These are phyloP conservation scores for Linnemannia schmuckeri DNA, from an alignment of 192 early-diverging fungal genomes.

Conservation along the genomic window DNA sequence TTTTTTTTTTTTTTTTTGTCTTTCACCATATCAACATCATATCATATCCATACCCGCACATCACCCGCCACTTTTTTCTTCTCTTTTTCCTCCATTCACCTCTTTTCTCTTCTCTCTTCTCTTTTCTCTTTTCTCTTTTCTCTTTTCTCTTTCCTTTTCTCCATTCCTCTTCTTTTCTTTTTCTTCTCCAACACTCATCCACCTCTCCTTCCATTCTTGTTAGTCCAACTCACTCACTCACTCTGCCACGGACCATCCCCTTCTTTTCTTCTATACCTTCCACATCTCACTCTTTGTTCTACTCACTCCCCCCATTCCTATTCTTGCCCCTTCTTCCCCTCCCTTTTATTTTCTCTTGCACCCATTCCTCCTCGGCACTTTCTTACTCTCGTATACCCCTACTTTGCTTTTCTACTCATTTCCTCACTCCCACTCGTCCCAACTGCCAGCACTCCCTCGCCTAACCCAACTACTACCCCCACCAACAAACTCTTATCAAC, in stretches of 20 bases:
- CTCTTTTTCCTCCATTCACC: not conserved
- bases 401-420: not conserved
- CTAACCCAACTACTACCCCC: not conserved
- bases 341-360: not conserved
- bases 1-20: too few relatives aligned
- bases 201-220: not conserved
- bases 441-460: not conserved
- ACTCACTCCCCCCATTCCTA: not conserved
- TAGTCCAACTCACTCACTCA: not conserved
- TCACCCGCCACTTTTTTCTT: not conserved
- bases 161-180: not conserved
- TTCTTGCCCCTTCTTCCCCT: not conserved
- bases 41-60: not conserved
- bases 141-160: not conserved
- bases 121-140: conserved; percentile 2
- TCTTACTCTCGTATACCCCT: not conserved
- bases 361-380: not conserved
- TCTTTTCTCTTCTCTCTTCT: conserved; percentile 4
- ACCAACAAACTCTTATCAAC: not conserved
- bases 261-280: not conserved
- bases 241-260: conserved; percentile 9
- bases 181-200: not conserved
- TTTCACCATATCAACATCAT: too few relatives aligned
- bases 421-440: not conserved
- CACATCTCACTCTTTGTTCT: not conserved